These are phyloP conservation scores for Xylaria polymorpha DNA, from an alignment of 2,329 filamentous ascomycete species.

Conservation along the genomic window DNA sequence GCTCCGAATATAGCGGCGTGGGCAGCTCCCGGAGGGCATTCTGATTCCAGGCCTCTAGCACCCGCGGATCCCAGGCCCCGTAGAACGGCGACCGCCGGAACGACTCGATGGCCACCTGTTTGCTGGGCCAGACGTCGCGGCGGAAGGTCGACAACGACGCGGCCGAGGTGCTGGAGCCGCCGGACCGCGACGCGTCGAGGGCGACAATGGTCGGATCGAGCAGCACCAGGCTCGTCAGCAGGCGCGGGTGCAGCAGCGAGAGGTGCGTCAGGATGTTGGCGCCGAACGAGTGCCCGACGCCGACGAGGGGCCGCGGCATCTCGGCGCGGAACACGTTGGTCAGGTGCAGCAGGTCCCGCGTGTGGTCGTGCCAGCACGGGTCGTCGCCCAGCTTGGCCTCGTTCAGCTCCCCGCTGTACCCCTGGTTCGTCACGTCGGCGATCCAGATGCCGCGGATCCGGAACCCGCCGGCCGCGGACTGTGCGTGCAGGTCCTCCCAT, in stretches of 20 bases:
- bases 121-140: slow-evolving; percentile 85
- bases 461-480: slow-evolving; percentile 62
- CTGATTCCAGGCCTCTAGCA: slow-evolving; percentile 77
- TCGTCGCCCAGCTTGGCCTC: slow-evolving; percentile 83
- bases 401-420: slow-evolving; percentile 81
- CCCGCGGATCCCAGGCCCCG: slow-evolving; percentile 81
- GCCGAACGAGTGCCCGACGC: slow-evolving; percentile 91
- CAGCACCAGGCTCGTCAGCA: slow-evolving; percentile 79
- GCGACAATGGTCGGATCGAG: slow-evolving; percentile 84
- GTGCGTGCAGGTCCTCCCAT: slow-evolving; percentile 81
- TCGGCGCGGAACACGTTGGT: slow-evolving; percentile 83
- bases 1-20: slow-evolving; percentile 65
- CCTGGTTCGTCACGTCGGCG: slow-evolving; percentile 87
- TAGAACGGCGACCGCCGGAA: slow-evolving; percentile 82
- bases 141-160: slow-evolving; percentile 75
- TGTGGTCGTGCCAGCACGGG: slow-evolving; percentile 86
- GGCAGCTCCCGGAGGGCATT: slow-evolving; percentile 82
- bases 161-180: slow-evolving; percentile 53
- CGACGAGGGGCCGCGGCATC: slow-evolving; percentile 85
- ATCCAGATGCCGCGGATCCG: slow-evolving; percentile 88
- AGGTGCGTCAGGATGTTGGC: slow-evolving; percentile 78
- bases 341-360: slow-evolving; percentile 85
- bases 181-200: slow-evolving; percentile 55
- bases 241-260: slow-evolving; percentile 80
- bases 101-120: slow-evolving; percentile 71